These are phyloP conservation scores for Odontarrhena argentea DNA, from an alignment of 345 rosid genomes.

Conservation along the genomic window DNA sequence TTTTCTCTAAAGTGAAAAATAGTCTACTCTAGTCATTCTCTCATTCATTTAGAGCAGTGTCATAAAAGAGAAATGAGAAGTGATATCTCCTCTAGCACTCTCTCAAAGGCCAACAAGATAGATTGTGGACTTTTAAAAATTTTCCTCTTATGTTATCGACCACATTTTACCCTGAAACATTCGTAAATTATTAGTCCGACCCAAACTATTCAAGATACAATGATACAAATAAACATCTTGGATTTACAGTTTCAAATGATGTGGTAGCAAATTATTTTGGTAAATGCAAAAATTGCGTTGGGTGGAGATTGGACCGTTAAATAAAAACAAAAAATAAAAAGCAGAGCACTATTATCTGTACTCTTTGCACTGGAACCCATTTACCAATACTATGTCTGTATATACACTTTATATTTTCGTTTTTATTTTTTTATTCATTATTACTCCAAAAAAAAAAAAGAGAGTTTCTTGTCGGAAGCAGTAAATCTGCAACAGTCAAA, in stretches of 20 bases:
- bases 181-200: too few species aligned
- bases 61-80: too few species aligned
- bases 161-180: too few species aligned
- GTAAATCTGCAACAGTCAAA: constrained; percentile 39
- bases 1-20: too few species aligned
- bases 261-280: neutral
- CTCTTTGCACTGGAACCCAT: constrained; percentile 35
- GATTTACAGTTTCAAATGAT: neutral
- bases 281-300: constrained; percentile 20
- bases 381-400: neutral
- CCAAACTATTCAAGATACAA: too few species aligned
- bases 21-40: too few species aligned
- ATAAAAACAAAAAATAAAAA: constrained; percentile 24
- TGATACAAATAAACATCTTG: too few species aligned
- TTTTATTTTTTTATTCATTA: constrained; percentile 1
- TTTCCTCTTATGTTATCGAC: too few species aligned
- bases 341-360: constrained; percentile 34
- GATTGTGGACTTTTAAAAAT: too few species aligned
- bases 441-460: neutral
- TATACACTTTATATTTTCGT: neutral
- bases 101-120: too few species aligned
- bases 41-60: too few species aligned
- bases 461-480: constrained; percentile 31
- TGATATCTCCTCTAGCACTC: too few species aligned
- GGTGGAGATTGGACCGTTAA: constrained; percentile 40